Evolutionary conservation across 148 eudicot genomes (phyloP).

Genomic region (Vaccinium macrocarpon): DNA sequence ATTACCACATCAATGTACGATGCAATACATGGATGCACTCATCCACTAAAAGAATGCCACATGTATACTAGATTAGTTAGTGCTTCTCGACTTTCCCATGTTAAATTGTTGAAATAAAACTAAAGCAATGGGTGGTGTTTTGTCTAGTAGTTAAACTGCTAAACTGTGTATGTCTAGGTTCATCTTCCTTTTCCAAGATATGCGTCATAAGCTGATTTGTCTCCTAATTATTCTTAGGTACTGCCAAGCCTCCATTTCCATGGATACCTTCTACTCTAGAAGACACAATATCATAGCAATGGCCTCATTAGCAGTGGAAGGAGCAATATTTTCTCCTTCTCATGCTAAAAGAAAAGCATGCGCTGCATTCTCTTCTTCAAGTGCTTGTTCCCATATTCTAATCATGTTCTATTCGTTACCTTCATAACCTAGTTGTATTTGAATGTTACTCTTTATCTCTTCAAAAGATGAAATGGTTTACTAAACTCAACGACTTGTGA

Average conservation of each 20-base stretch:
- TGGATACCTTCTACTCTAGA: conserved; percentile 83
- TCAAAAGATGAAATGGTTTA: conserved; percentile 26
- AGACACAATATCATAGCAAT: conserved; percentile 89
- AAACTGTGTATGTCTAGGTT: too few species aligned
- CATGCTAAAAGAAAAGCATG: conserved; percentile 68
- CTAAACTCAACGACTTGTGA: conserved; percentile 28
- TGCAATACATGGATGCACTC: too few species aligned
- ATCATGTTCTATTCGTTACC: conserved; percentile 37
- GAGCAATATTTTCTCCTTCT: conserved; percentile 88
- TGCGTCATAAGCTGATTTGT: conserved; percentile 78
- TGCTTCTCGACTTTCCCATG: too few species aligned
- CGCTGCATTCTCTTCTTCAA: conserved; percentile 65
- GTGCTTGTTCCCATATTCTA: conserved; percentile 54
- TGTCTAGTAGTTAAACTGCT: too few species aligned
- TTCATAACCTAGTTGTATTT: conserved; percentile 23
- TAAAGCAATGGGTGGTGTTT: too few species aligned
- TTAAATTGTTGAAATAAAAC: too few species aligned
- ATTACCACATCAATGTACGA: too few species aligned
- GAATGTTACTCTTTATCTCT: conserved; percentile 19
- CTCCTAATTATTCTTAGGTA: conserved; percentile 86
- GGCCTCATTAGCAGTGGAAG: conserved; percentile 88
- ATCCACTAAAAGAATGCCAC: too few species aligned
- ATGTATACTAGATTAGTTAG: too few species aligned
- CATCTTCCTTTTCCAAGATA: too few species aligned
- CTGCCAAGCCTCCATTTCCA: conserved; percentile 88